A percentile compares a stretch with the other conserved stretches of the same genome.
Evolutionary conservation across 2,329 filamentous ascomycete species (phyloP).

Genomic region (Penicillium sp.): DNA sequence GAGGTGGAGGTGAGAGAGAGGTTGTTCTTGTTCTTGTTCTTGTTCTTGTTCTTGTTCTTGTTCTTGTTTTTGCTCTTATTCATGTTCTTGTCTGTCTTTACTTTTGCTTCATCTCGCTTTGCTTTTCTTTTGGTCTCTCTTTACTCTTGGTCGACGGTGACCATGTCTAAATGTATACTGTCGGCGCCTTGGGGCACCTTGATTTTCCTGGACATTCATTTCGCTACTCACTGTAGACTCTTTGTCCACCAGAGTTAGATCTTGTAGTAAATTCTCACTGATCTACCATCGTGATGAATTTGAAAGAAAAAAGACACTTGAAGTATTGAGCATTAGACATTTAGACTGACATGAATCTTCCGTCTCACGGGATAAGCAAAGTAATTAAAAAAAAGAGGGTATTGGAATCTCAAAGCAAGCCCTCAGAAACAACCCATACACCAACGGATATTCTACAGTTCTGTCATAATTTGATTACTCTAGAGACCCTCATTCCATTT

Average conservation of each 20-base stretch:
- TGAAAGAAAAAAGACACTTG: not conserved
- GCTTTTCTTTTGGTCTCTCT: too few relatives aligned
- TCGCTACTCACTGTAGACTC: not conserved
- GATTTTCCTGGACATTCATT: not conserved
- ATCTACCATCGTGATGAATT: not conserved
- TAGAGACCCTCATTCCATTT: too few relatives aligned
- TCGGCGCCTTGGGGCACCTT: not conserved
- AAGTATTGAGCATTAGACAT: not conserved
- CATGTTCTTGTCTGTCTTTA: too few relatives aligned
- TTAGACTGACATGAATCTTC: not conserved
- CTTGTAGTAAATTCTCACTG: not conserved
- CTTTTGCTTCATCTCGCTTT: too few relatives aligned
- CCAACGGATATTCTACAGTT: not conserved
- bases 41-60: too few relatives aligned
- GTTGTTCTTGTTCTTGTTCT: too few relatives aligned
- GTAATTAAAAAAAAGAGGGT: not conserved
- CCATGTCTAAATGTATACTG: not conserved
- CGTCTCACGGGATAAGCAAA: not conserved
- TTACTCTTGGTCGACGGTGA: not conserved
- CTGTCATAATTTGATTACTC: not conserved
- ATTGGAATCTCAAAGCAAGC: not conserved
- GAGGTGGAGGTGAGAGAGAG: not conserved
- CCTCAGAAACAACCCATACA: not conserved
- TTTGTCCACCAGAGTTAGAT: not conserved
- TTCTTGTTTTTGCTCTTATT: too few relatives aligned